Evolutionary conservation across 306 rosid species (phyloP), one percentile per base, ranked within the genome.

Genomic region (Malus sieversii): DNA sequence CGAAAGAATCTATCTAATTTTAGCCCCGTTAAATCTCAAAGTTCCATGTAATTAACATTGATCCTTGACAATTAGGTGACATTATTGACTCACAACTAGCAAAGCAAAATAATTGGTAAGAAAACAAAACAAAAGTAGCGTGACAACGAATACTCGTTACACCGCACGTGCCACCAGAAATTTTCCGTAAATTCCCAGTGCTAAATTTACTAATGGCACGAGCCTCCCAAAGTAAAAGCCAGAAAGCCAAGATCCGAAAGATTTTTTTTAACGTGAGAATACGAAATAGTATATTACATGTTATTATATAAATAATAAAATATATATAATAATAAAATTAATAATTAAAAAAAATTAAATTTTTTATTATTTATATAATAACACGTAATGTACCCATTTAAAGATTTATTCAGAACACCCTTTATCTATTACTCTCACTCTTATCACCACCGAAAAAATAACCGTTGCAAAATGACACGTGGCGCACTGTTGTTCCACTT

Each of bases 401-500:
- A 35, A 35, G 0, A 6, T 35, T 33, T 35, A 35, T 35, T 0
- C 38, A 35, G 40, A 35, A 35, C 2, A 0, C 40, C 2, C 40
- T 82, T 73, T 52, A 9, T 57, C 29, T 33, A 18, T 32, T 15
- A 16, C 8, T 5, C 55, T 7, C 7, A 38, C 9, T 38, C 2
- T 7, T 1, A 16, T 51, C 20, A 6, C 65, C 78, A 51, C 45
- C 78, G 25, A 70, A 75, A 83, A 93, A 81, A 75, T 79, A 77
- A 87, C 96, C 96, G 99, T 92, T 90, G 75, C 3, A 57, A 58
- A 25, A 0, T 69, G 45, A 88, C 85, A 90, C 87, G 92, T 92
- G 96, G 80, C 87, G 5, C 1, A 23, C 12, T 48, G 25, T 38
- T 68, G 2, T 75, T 63, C 89, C 91, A 89, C 81, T 82, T 87